phyloP scores from a whole-genome alignment of 345 rosid genomes.

The Eutrema yunnanense region DNA sequence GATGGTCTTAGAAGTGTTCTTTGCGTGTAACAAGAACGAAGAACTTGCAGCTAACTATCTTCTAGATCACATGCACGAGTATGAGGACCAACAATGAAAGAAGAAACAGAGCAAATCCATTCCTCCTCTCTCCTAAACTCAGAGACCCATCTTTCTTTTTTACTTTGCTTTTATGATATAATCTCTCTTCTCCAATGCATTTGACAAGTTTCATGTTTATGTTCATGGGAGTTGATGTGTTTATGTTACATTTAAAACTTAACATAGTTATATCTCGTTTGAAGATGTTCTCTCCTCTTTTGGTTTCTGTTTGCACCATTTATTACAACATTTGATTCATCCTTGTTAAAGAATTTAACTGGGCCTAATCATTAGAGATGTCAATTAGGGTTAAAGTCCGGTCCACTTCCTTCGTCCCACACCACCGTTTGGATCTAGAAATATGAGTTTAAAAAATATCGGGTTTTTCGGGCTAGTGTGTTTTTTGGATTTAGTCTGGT shows the following conservation, averaged over 20 bases:
- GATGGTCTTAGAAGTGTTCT: slow-evolving; percentile 71
- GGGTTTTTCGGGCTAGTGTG: too few relatives aligned
- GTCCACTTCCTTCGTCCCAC: too few relatives aligned
- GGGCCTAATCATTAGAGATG: too few relatives aligned
- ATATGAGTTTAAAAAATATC: too few relatives aligned
- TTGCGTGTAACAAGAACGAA: slow-evolving; percentile 95
- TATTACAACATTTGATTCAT: not conserved
- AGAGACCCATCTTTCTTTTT: slow-evolving; percentile 18
- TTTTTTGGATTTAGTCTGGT: too few relatives aligned
- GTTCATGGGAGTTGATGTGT: slow-evolving; percentile 27
- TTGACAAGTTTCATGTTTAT: slow-evolving; percentile 32
- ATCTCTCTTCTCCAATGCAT: slow-evolving; percentile 15
- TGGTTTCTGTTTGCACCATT: too few relatives aligned
- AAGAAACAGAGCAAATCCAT: slow-evolving; percentile 13
- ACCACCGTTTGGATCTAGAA: too few relatives aligned
- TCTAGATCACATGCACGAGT: slow-evolving; percentile 85
- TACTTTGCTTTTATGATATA: slow-evolving; percentile 7
- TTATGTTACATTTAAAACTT: slow-evolving; percentile 23
- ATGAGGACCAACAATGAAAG: slow-evolving; percentile 56
- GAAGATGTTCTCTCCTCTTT: not conserved
- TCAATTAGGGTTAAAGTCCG: too few relatives aligned
- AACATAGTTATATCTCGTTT: slow-evolving; percentile 24
- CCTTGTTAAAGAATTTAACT: not conserved
- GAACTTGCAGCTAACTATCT: slow-evolving; percentile 94
- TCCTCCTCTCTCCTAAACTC: slow-evolving; percentile 18